Percentiles rank a stretch among this genome's conserved stretches.
Evolutionary conservation across 2,329 filamentous ascomycete species (phyloP).

Genomic region (Harringtonia aguacate): DNA sequence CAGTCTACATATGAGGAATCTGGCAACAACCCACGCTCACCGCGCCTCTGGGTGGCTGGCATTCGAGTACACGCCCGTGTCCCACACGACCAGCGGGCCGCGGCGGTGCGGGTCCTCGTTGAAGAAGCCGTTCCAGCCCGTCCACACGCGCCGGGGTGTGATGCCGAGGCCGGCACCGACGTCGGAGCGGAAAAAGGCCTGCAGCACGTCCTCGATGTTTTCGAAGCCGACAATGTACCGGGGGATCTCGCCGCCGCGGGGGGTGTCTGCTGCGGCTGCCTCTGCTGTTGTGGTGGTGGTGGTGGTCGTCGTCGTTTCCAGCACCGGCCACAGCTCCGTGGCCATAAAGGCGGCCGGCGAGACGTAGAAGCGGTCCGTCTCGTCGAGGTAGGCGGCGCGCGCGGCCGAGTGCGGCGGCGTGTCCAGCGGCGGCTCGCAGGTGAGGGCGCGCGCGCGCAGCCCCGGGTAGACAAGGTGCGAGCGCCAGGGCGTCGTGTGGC

Average conservation of each 20-base stretch:
- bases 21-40: not conserved
- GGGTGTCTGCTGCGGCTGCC: not conserved
- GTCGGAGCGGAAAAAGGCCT: constrained; percentile 28
- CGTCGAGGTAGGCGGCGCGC: constrained; percentile 65
- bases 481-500: constrained; percentile 93
- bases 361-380: constrained; percentile 86
- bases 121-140: constrained; percentile 49
- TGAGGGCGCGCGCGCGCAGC: constrained; percentile 72
- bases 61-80: constrained; percentile 27
- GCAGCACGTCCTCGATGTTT: constrained; percentile 37
- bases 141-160: constrained; percentile 38
- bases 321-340: constrained; percentile 41
- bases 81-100: constrained; percentile 51
- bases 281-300: no score
- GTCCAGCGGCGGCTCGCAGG: constrained; percentile 79
- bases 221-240: constrained; percentile 52
- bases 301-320: no score
- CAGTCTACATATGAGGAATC: not conserved
- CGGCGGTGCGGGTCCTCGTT: constrained; percentile 49
- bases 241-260: constrained; percentile 29
- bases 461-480: constrained; percentile 69
- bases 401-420: constrained; percentile 46
- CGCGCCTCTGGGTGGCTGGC: constrained; percentile 10
- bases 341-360: constrained; percentile 45
- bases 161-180: constrained; percentile 30